Evolutionary conservation across 2,329 filamentous ascomycete species (phyloP).

Genomic region (Zymoseptoria brevis): DNA sequence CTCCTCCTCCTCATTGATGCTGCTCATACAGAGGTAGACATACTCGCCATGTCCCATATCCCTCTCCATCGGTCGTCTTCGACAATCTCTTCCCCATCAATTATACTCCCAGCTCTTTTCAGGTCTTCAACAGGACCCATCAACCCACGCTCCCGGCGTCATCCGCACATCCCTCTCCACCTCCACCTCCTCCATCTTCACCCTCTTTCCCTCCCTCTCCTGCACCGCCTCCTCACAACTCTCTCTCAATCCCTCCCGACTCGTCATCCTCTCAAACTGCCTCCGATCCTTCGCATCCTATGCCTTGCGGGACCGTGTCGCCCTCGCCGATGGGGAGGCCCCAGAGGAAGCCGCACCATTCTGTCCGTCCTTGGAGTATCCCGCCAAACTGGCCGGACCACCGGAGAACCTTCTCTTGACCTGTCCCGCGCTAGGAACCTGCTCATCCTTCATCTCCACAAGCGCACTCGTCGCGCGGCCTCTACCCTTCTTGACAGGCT

Average conservation of each 20-base stretch:
- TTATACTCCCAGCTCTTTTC: not conserved
- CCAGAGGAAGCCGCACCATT: conserved; percentile 24
- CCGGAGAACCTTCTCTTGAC: conserved; percentile 46
- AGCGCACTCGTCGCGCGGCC: conserved; percentile 75
- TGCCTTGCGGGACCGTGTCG: conserved; percentile 63
- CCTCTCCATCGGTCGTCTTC: too few relatives aligned
- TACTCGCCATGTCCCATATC: too few relatives aligned
- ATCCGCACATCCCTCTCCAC: conserved; percentile 1
- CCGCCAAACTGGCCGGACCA: conserved; percentile 26
- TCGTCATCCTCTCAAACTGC: conserved; percentile 15
- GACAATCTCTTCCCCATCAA: too few relatives aligned
- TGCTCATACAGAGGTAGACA: too few relatives aligned
- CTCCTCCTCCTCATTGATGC: too few relatives aligned
- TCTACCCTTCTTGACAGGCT: conserved; percentile 65
- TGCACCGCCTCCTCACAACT: not conserved
- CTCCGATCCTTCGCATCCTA: conserved; percentile 32
- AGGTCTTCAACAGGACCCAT: not conserved
- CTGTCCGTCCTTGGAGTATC: conserved; percentile 30
- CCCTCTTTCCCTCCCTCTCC: not conserved
- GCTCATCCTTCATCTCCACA: conserved; percentile 72
- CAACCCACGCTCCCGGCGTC: conserved; percentile 4
- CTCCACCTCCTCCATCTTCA: not conserved
- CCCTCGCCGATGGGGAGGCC: conserved; percentile 50
- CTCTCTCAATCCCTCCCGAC: not conserved
- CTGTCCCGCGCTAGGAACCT: conserved; percentile 50